A percentile compares a stretch with the other conserved stretches of the same genome.
Conservation (phyloP, 2,329 filamentous ascomycete genomes). For the Lachnellula arida region DNA sequence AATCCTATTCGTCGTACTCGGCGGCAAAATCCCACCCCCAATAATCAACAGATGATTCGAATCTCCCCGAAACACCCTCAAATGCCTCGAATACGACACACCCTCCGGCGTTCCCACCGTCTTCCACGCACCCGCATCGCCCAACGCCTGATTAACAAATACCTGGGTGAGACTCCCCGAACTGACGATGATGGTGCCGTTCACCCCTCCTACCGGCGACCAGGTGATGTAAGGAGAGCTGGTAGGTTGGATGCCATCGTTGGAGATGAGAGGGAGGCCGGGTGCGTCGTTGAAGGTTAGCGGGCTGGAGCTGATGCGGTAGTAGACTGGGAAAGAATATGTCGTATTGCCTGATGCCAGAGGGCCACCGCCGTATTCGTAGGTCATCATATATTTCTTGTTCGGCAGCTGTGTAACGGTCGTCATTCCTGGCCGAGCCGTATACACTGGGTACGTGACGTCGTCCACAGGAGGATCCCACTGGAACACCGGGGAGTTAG, state of each 20-base stretch:
- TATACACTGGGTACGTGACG: conserved; percentile 57
- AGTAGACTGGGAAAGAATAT: conserved; percentile 31
- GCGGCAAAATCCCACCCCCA: conserved; percentile 28
- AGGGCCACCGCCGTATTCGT: conserved; percentile 42
- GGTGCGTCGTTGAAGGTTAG: conserved; percentile 25
- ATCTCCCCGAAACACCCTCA: conserved; percentile 27
- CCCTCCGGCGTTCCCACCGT: conserved; percentile 24
- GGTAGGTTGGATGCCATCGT: conserved; percentile 23
- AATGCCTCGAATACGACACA: conserved; percentile 25
- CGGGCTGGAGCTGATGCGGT: conserved; percentile 29
- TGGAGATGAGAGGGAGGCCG: conserved; percentile 23
- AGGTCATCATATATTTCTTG: conserved; percentile 56
- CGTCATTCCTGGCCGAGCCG: conserved; percentile 64
- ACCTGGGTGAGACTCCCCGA: conserved; percentile 21
- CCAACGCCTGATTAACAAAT: conserved; percentile 29
- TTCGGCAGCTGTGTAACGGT: conserved; percentile 52
- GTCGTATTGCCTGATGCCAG: conserved; percentile 6
- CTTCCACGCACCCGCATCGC: conserved; percentile 27
- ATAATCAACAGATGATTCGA: conserved; percentile 29
- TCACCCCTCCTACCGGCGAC: conserved; percentile 25
- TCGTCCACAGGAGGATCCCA: conserved; percentile 60
- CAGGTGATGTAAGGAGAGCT: conserved; percentile 29
- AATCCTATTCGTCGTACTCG: conserved; percentile 27
- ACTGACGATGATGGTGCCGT: conserved; percentile 31
- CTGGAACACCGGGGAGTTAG: no score